Evolutionary conservation across 768 basidiomycete genomes (phyloP), one percentile per base, ranked within the genome.

Genomic region (Tricholomella constricta): DNA sequence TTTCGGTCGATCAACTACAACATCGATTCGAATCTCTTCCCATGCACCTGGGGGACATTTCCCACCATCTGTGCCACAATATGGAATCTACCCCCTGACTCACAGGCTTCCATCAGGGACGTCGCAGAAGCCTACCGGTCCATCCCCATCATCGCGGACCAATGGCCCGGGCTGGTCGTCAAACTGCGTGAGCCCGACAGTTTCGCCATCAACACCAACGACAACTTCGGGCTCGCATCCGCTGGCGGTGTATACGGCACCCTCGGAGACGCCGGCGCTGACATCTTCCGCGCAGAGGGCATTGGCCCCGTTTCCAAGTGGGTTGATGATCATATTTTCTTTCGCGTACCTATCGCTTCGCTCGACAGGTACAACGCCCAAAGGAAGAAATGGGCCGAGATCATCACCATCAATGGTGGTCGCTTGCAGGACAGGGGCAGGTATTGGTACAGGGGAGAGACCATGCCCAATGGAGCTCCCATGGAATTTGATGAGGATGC

Each of bases 81-180:
- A 0, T 61, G 42, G 1, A 49, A 57, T 1, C 70, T 78, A 0
- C 77, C 77, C 0, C 72, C 68, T 15, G 68, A 69, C 0, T 72
- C 72, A 0, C 68, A 78, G n/a, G n/a, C n/a, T n/a, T n/a, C n/a
- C n/a, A n/a, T n/a, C n/a, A n/a, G n/a, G n/a, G n/a, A n/a, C n/a
- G 66, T 80, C 1, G 54, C 65, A 0, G 72, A 77, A 51, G 78
- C 76, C 0, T 78, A 76, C 44, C 56, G 68, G 0, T 68, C 59
- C 0, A 52, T 74, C 0, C 72, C 67, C 0, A 49, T 71, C 0
- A 55, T 62, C 7, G 63, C 57, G 0, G 59, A 58, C 0, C 75
- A 77, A 36, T 78, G 74, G 74, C 72, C 70, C 42, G n/a, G n/a
- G n/a, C n/a, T n/a, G n/a, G n/a, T n/a, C n/a, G n/a, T n/a, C n/a